These are phyloP conservation scores for Penicillium brasilianum DNA, from an alignment of 2,329 filamentous ascomycete species.

Conservation along the genomic window DNA sequence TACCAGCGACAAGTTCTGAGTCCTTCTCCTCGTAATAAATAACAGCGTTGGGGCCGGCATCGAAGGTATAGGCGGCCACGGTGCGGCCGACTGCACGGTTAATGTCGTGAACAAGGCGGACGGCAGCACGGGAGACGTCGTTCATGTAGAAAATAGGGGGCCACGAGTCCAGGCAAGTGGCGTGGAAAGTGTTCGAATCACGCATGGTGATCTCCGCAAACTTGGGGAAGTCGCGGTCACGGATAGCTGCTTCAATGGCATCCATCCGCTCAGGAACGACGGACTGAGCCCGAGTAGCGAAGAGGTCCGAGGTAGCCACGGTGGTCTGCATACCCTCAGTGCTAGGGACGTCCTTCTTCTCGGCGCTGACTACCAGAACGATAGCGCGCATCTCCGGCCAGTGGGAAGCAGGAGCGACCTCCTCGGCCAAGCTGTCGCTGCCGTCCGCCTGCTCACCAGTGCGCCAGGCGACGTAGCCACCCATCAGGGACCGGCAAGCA, in stretches of 20 bases:
- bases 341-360: conserved; percentile 93
- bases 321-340: conserved; percentile 98
- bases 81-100: conserved; percentile 78
- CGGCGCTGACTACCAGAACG: conserved; percentile 87
- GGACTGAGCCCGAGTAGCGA: conserved; percentile 72
- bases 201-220: conserved; percentile 95
- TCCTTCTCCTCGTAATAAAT: conserved; percentile 91
- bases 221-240: conserved; percentile 76
- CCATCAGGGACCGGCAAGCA: conserved; percentile 90
- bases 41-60: conserved; percentile 95
- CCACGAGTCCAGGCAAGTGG: conserved; percentile 90
- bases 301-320: conserved; percentile 87
- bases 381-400: conserved; percentile 96
- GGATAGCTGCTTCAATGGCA: conserved; percentile 81
- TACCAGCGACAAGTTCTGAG: conserved; percentile 72
- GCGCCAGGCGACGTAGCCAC: conserved; percentile 95
- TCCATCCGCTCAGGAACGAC: conserved; percentile 85
- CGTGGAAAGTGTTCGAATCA: conserved; percentile 97
- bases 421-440: conserved; percentile 82
- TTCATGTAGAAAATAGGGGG: conserved; percentile 99
- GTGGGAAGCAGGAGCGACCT: conserved; percentile 85
- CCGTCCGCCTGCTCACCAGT: conserved; percentile 78
- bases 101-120: conserved; percentile 86
- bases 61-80: conserved; percentile 94
- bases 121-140: conserved; percentile 84